Conservation (phyloP, 1,139 yeast species). For the Candida glucosophila region DNA sequence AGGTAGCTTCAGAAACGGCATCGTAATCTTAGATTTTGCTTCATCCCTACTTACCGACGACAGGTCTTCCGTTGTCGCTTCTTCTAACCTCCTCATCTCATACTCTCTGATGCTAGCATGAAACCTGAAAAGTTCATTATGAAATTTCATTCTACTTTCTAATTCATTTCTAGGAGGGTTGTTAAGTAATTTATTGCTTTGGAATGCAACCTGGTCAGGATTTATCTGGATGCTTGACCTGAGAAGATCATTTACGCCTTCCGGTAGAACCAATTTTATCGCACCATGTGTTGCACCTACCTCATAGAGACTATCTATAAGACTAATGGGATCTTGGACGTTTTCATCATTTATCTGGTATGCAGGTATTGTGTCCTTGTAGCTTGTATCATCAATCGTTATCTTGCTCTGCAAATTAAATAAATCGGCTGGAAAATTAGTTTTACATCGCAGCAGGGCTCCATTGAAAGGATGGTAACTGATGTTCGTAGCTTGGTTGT, state of each 20-base stretch:
- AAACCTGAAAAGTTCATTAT: constrained; percentile 16
- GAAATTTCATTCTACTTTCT: constrained; percentile 20
- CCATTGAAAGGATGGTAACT: constrained; percentile 34
- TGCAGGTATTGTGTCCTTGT: constrained; percentile 35
- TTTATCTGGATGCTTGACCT: constrained; percentile 20
- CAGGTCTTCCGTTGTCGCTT: constrained; percentile 1
- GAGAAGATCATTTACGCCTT: constrained; percentile 30
- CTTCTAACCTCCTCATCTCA: constrained; percentile 1
- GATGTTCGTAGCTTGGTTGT: constrained; percentile 22
- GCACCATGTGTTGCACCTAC: constrained; percentile 58
- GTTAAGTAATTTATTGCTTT: constrained; percentile 32
- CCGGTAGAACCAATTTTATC: constrained; percentile 58
- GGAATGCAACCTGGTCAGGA: constrained; percentile 46
- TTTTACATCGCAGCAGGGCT: constrained; percentile 35
- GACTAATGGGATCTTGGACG: constrained; percentile 41
- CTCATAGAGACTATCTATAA: constrained; percentile 36
- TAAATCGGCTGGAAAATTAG: constrained; percentile 29
- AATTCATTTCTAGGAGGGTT: constrained; percentile 23
- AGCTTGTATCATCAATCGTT: constrained; percentile 10
- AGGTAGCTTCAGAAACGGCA: constrained; percentile 31
- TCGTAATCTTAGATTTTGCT: not conserved
- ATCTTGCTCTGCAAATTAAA: constrained; percentile 24
- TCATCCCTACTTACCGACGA: constrained; percentile 1
- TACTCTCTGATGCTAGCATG: constrained; percentile 2
- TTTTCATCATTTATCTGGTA: constrained; percentile 36